Base-by-base conservation (phyloP, 2,329 filamentous ascomycete species). In the Cercospora sp. region DNA sequence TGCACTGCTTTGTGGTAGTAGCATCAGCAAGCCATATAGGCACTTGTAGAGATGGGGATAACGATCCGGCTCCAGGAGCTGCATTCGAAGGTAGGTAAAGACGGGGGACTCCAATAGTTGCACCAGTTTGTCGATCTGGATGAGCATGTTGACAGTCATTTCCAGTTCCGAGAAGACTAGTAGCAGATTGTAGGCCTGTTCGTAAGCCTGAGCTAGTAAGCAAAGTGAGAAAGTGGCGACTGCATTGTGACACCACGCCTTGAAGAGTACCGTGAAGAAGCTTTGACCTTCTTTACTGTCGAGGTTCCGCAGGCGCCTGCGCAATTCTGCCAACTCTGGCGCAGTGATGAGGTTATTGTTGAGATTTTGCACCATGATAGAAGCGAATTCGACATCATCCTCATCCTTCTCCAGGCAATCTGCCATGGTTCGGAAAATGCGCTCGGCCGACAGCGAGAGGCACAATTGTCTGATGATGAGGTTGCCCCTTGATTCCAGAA, bases 311-410 rank as follows among this genome's bases (percentile, higher is more conserved):
- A 99, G 83, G 53, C 95, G 86, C 79, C 97, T 97, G 57, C 95
- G 89, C 70, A 99, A 84, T 74, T 98, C 96, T 1, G 92, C 89
- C 31, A 99, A 84, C 79, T 99, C 94, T 0, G 96, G 95, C 0
- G 96, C 95, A 1, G 96, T 99, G 72, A 99, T 97, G 64, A 99
- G 89, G 75, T 99, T 99, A 80, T 99, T 99, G 82, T 99, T 99
- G 63, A 99, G 85, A 75, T 98, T 98, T 79, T 99, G 95, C 31
- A 99, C 93, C 95, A 99, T 99, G 75, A 99, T 98, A 78, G 94
- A 97, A 16, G 95, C 94, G 80, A 99, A 99, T 78, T 99, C 96
- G 51, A 99, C 89, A 78, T 99, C 95, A 81, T 86, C 83, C 73
- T 98, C 95, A 79, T 99, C 95, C 77, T 94, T 97, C 79, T 98